A percentile compares a stretch with the other conserved stretches of the same genome.
phyloP scores from a whole-genome alignment of 2,329 filamentous ascomycete species.

The Fusarium palustre region DNA sequence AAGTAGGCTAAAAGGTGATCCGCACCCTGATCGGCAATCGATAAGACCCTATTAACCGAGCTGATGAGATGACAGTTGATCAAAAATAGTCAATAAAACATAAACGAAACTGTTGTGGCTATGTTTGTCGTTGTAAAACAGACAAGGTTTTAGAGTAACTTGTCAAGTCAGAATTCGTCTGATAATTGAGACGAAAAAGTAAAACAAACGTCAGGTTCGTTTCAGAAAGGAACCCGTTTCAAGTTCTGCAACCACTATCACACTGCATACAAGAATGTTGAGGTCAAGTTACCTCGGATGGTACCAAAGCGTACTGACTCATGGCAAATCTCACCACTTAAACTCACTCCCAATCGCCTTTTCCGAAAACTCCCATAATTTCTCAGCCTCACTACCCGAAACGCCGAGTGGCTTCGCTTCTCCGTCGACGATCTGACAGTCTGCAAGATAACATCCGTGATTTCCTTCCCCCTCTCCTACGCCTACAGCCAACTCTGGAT shows the following conservation, averaged over 20 bases:
- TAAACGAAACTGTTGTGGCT: not conserved
- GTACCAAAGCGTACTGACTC: too few relatives aligned
- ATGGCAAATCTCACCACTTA: not conserved
- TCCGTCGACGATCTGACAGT: not conserved
- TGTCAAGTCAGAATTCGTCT: not conserved
- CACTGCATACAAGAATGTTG: not conserved
- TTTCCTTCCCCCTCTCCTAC: constrained; percentile 12
- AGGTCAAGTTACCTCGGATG: too few relatives aligned
- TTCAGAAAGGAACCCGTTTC: not conserved
- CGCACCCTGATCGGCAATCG: constrained; percentile 1
- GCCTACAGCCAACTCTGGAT: not conserved
- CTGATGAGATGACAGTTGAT: not conserved
- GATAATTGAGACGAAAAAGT: not conserved
- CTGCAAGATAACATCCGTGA: constrained; percentile 1
- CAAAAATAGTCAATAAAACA: not conserved
- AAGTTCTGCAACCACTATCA: not conserved
- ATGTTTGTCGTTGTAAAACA: not conserved
- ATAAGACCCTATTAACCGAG: not conserved
- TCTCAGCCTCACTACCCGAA: constrained; percentile 14
- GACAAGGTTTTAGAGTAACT: not conserved
- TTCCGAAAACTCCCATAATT: constrained; percentile 17
- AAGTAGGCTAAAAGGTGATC: not conserved
- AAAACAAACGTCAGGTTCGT: not conserved
- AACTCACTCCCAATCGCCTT: constrained; percentile 1
- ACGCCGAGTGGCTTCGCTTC: not conserved